Evolutionary conservation across 345 rosid species (phyloP).

Genomic region (Xanthoceras sorbifolium): DNA sequence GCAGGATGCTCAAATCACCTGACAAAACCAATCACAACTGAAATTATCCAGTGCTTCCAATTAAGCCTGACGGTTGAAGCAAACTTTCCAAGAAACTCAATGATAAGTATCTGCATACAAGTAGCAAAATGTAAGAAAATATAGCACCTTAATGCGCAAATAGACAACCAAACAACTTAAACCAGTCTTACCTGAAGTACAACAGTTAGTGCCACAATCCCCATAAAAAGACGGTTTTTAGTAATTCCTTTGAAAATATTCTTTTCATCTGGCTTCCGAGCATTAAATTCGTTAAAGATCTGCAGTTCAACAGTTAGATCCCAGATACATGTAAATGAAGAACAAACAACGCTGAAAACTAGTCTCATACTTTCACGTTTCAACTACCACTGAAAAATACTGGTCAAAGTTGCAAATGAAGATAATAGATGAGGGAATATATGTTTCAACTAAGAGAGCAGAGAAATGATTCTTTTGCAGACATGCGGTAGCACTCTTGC

Average conservation of each 20-base stretch:
- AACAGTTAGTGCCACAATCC: conserved; percentile 67
- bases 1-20: conserved; percentile 37
- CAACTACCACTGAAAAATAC: not conserved
- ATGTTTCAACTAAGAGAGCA: not conserved
- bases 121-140: conserved; percentile 3
- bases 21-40: conserved; percentile 59
- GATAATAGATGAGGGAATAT: not conserved
- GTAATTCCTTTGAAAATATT: conserved; percentile 75
- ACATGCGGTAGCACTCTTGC: not conserved
- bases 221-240: conserved; percentile 74
- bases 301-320: conserved; percentile 47
- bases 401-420: not conserved
- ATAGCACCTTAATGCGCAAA: not conserved
- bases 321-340: not conserved
- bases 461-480: not conserved
- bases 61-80: conserved; percentile 72
- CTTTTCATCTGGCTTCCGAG: conserved; percentile 88
- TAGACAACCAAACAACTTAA: not conserved
- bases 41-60: conserved; percentile 81
- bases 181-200: conserved; percentile 68
- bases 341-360: not conserved
- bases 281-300: conserved; percentile 94
- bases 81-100: conserved; percentile 79
- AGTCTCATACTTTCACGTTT: not conserved
- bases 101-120: conserved; percentile 53